Evolutionary conservation across 2,329 filamentous ascomycete genomes (phyloP).

Genomic region (Fusarium succisae): DNA sequence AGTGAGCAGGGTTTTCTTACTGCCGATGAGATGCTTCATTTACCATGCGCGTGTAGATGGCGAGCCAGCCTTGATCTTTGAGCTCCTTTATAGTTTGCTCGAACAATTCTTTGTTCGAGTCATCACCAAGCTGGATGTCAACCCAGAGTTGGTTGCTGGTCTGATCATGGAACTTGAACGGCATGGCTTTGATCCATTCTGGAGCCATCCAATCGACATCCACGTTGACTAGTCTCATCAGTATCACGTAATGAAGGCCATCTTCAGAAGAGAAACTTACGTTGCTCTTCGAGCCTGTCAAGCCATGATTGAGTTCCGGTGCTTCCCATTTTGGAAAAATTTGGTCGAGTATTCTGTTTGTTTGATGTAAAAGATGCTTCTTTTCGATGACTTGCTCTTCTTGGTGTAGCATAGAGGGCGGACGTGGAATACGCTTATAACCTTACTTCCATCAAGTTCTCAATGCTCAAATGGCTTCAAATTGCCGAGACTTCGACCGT

Average conservation of each 20-base stretch:
- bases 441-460: background rate
- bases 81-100: conserved; percentile 53
- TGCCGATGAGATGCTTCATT: background rate
- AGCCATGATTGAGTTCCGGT: conserved; percentile 49
- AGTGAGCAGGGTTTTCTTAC: background rate
- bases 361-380: background rate
- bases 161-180: conserved; percentile 57
- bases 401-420: background rate
- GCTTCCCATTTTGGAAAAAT: conserved; percentile 44
- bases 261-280: conserved; percentile 36
- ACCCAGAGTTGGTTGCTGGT: conserved; percentile 62
- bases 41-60: conserved; percentile 58
- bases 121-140: conserved; percentile 55
- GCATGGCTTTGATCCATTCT: conserved; percentile 56
- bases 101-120: conserved; percentile 55
- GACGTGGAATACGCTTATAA: background rate
- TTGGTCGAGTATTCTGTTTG: too few species aligned
- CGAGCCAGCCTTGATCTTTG: conserved; percentile 57
- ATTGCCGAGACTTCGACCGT: background rate
- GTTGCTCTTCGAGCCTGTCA: conserved; percentile 54
- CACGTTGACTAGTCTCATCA: conserved; percentile 53
- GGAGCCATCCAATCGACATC: conserved; percentile 64
- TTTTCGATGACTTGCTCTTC: too few species aligned
- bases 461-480: too few species aligned
- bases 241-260: fast-evolving